Evolutionary conservation across 2,329 filamentous ascomycete species (phyloP), one percentile per base, ranked within the genome.

Genomic region (Colletotrichum falcatum): DNA sequence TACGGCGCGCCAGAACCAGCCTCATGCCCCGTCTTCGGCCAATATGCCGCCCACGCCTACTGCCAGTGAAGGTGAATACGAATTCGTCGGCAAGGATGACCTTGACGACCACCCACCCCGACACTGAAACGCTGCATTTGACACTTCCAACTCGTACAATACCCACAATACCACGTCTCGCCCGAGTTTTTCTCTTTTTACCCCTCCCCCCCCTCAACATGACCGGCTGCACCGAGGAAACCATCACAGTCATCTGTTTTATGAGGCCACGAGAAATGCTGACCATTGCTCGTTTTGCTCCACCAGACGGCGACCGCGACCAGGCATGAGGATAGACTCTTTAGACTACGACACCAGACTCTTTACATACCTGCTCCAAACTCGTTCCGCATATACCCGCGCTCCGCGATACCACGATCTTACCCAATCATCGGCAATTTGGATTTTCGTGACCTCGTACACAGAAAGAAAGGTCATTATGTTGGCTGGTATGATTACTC

Each of bases 41-140:
- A 86, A 86, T 75, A 87, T 89, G 84, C 88, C 87, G 76, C 87
- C 87, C 65, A 89, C 87, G 61, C 88, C 88, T 60, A 86, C 86
- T 74, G 86, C 85, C 79, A 89, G 87, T 83, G 88, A 90, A 88
- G 87, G 87, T 89, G 85, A 89, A 85, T 86, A 85, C 79, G 72
- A 74, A 55, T 66, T 75, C 58, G 70, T 74, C 65, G 65, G 72
- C 73, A 72, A 67, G 67, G 69, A 72, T 56, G 74, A 74, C 66
- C 74, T 75, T 66, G 69, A 73, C 63, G 74, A 75, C 44, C 55
- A 58, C 63, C 60, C 67, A 54, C 71, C 68, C 59, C 68, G 56
- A 39, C 53, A 64, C 55, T 66, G 63, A 60, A 56, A 46, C 62
- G 55, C 69, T 61, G 61, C 44, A 37, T 28, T 51, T 69, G 23